Evolutionary conservation across 495 filamentous ascomycete species (phyloP).

Genomic region (Apiosordaria backusii): DNA sequence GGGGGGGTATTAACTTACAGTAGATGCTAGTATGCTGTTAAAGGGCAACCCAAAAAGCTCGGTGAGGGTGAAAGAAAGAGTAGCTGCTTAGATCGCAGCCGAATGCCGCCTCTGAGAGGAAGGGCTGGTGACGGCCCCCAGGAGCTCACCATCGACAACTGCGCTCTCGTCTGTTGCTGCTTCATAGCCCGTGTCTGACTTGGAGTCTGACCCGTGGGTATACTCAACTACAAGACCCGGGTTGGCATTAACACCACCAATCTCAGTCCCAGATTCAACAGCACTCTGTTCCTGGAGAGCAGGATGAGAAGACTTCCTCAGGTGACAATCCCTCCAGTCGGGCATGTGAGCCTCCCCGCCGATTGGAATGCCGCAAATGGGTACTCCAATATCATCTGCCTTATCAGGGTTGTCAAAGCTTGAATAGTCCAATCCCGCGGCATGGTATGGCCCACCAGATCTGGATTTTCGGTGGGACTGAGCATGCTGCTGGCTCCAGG

Average conservation of each 20-base stretch:
- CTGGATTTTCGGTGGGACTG: not conserved
- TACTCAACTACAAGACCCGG: no score
- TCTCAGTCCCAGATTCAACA: no score
- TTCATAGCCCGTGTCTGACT: not conserved
- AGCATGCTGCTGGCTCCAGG: not conserved
- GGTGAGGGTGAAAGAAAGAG: no score
- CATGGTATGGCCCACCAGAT: slow-evolving; percentile 12
- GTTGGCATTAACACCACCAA: no score
- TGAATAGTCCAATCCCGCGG: slow-evolving; percentile 5
- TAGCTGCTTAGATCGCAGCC: no score
- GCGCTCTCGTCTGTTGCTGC: not conserved
- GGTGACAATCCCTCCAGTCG: slow-evolving; percentile 9
- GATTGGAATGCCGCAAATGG: slow-evolving; percentile 35
- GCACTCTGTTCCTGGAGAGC: no score
- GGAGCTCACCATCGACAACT: not conserved
- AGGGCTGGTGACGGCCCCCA: no score
- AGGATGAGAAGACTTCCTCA: not conserved
- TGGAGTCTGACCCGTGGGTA: no score
- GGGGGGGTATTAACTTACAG: no score
- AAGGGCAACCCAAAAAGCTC: no score
- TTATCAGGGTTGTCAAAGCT: not conserved
- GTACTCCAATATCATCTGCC: not conserved
- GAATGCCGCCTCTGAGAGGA: no score
- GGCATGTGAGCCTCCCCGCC: slow-evolving; percentile 33
- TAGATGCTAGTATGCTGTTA: no score